These are phyloP conservation scores for Spongospora subterranea DNA, from an alignment of 208 protist species.

Conservation along the genomic window DNA sequence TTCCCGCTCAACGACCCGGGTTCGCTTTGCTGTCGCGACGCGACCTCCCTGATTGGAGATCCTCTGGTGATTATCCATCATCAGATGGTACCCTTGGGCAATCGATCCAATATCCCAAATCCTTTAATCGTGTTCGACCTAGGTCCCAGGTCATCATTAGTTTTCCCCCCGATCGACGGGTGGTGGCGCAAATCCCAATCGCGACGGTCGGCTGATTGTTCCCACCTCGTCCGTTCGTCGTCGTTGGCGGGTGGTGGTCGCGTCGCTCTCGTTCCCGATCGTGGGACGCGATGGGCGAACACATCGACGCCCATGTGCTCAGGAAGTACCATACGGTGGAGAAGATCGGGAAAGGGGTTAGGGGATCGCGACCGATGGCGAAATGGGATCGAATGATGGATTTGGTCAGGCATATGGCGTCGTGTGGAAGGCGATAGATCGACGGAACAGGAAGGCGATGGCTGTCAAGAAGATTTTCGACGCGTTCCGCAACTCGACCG, in stretches of 20 bases:
- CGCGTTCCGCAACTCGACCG: slow-evolving; percentile 79
- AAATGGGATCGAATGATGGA: background rate
- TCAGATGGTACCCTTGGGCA: no score
- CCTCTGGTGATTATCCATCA: no score
- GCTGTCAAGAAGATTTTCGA: slow-evolving; percentile 84
- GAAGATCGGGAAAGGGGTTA: slow-evolving; percentile 73
- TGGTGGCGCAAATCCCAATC: no score
- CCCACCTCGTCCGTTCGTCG: background rate
- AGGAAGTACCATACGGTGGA: slow-evolving; percentile 73
- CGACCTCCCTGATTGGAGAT: no score
- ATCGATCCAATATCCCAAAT: no score
- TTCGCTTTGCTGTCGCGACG: no score
- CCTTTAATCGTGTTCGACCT: no score
- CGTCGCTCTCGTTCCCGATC: background rate
- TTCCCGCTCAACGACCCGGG: no score
- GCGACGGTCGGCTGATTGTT: background rate
- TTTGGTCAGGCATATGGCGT: slow-evolving; percentile 71
- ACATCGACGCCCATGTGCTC: slow-evolving; percentile 74
- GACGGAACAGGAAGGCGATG: slow-evolving; percentile 68
- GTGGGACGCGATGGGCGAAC: slow-evolving; percentile 68
- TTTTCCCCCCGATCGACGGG: no score
- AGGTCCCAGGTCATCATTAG: no score
- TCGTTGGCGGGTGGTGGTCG: no score
- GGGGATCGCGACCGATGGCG: background rate
- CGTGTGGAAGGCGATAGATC: slow-evolving; percentile 75